Evolutionary conservation across 345 rosid genomes (phyloP), one percentile per base, ranked within the genome.

Genomic region (Syzygium jambos): DNA sequence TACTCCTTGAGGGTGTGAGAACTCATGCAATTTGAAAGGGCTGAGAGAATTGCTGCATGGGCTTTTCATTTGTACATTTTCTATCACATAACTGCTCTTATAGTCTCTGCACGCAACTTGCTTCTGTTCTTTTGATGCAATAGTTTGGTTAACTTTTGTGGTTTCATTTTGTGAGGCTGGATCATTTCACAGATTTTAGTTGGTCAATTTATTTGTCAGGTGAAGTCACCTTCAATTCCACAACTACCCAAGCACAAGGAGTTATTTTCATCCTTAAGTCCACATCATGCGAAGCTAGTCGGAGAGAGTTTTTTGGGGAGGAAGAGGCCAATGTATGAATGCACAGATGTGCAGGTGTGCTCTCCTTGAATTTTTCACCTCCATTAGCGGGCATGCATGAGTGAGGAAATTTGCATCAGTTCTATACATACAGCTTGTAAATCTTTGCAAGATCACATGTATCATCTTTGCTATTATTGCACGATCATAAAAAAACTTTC

Each of bases 291-390:
- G 30, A 94, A 92, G 93, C 98, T 96, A 52, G 98, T 96, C 6
- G 99, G 99, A 78, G 98, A 96, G 93, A 97, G 98, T 91, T 97
- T 91, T 89, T 92, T 95, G 92, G 98, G 95, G 63, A 95, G 90
- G 93, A 97, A 93, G 91, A 92, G 98, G 90, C 98, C 98, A 25
- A 91, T 97, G 43, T 92, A 95, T 51, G 98, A 96, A 86, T 96
- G 98, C 89, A 95, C 96, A 63, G 98, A 96, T 59, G 96, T 90
- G 84, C 99, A 97, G 98, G 98, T 96, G 78, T 87, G 89, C 49
- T 43, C 57, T 87, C 85, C 89, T 87, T 86, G 51, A 63, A 83
- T 29, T 54, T 52, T 73, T 38, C 80, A 73, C 82, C 82, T 73
- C 14, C 49, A 19, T 73, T 38, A 38, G 27, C 11, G 15, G 82